Evolutionary conservation across 2,329 filamentous ascomycete genomes (phyloP).

Genomic region (Pestalotiopsis sp.): DNA sequence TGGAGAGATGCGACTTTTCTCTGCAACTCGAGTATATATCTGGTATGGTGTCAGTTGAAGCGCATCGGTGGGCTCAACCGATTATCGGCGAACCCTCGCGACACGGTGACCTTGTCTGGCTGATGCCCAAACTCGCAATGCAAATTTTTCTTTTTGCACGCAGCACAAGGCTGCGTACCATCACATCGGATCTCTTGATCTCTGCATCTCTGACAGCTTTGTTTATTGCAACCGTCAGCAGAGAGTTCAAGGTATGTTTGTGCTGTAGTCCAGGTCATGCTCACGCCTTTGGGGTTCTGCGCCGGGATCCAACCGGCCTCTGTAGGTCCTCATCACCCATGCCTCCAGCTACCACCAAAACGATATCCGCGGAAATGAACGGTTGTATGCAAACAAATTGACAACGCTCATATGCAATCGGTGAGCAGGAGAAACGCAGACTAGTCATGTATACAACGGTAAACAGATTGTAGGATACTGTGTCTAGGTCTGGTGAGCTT

Average conservation of each 20-base stretch:
- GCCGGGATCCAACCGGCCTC: background rate
- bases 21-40: background rate
- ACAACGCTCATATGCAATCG: background rate
- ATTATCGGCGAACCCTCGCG: background rate
- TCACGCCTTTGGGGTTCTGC: background rate
- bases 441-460: no score
- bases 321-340: background rate
- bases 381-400: background rate
- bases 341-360: background rate
- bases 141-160: background rate
- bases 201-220: background rate
- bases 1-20: background rate
- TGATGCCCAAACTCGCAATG: background rate
- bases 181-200: background rate
- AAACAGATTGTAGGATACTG: no score
- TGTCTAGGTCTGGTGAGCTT: no score
- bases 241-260: background rate
- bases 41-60: background rate
- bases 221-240: background rate
- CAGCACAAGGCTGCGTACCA: background rate
- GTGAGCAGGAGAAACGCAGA: no score
- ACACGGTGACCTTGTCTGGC: background rate
- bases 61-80: background rate
- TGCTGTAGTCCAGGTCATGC: background rate
- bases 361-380: background rate